A percentile compares a stretch with the other conserved stretches of the same genome.
Evolutionary conservation across 345 rosid genomes (phyloP).

Genomic region (Hirschfeldia incana): DNA sequence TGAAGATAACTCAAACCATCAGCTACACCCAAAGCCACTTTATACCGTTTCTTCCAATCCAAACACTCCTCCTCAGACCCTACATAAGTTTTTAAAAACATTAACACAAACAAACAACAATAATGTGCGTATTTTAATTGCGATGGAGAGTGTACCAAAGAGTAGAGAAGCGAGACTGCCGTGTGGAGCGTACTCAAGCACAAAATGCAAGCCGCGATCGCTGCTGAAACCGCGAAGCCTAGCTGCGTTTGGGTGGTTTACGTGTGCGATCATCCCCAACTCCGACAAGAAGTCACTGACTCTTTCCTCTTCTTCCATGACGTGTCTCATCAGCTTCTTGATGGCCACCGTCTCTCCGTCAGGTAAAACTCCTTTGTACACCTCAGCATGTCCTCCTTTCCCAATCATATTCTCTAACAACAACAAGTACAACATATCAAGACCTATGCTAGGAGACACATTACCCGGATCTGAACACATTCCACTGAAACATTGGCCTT

Average conservation of each 20-base stretch:
- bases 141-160: constrained; percentile 47
- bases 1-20: constrained; percentile 85
- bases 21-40: constrained; percentile 77
- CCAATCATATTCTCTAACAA: constrained; percentile 76
- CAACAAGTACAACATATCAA: constrained; percentile 5
- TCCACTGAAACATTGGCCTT: no score
- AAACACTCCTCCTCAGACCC: constrained; percentile 51
- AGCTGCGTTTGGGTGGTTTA: constrained; percentile 88
- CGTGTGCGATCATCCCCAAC: constrained; percentile 91
- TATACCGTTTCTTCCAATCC: constrained; percentile 76
- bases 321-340: constrained; percentile 63
- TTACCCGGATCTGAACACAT: background rate
- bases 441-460: background rate
- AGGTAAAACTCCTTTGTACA: constrained; percentile 66
- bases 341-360: constrained; percentile 84
- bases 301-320: constrained; percentile 55
- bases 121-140: background rate
- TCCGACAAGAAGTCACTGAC: constrained; percentile 76
- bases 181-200: constrained; percentile 72
- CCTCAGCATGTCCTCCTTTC: constrained; percentile 92
- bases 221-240: constrained; percentile 75
- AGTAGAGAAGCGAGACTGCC: constrained; percentile 86
- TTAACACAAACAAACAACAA: background rate
- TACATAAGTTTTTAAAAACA: constrained; percentile 30
- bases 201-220: constrained; percentile 79